Conservation (phyloP, 208 protist genomes). For the Angomonas deanei region DNA sequence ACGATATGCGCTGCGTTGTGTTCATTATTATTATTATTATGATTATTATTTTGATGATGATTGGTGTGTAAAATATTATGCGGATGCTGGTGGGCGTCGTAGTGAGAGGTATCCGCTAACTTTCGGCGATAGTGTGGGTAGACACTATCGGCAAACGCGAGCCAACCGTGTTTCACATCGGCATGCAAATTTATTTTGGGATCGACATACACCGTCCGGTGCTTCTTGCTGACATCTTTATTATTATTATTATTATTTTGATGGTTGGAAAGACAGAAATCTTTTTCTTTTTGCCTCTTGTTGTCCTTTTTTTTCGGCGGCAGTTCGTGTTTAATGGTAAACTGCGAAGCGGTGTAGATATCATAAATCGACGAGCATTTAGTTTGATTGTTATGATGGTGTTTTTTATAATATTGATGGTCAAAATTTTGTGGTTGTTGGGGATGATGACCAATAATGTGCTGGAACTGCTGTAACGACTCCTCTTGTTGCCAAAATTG, state of each 20-base stretch:
- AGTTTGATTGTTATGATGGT: not conserved
- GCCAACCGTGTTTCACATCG: conserved; percentile 26
- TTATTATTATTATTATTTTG: not conserved
- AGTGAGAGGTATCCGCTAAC: not conserved
- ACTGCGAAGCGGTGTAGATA: not conserved
- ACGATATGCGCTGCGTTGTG: not conserved
- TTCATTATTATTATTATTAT: not conserved
- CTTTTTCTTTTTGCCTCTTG: no score
- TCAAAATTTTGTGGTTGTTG: not conserved
- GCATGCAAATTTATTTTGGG: conserved; percentile 40
- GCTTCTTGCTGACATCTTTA: no score
- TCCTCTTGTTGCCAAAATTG: not conserved
- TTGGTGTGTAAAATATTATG: not conserved
- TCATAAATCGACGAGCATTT: not conserved
- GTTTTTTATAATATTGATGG: not conserved
- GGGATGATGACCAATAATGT: no score
- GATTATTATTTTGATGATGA: not conserved
- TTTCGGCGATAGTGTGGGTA: conserved; percentile 25
- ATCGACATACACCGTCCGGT: conserved; percentile 39
- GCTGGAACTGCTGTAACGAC: not conserved
- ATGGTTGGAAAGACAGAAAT: no score
- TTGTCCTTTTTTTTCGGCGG: not conserved
- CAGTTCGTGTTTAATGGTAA: not conserved
- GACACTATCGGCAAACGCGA: conserved; percentile 51
- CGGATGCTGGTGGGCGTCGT: not conserved